Evolutionary conservation across 129 eudicot species (phyloP).

Genomic region (Saposhnikovia divaricata): DNA sequence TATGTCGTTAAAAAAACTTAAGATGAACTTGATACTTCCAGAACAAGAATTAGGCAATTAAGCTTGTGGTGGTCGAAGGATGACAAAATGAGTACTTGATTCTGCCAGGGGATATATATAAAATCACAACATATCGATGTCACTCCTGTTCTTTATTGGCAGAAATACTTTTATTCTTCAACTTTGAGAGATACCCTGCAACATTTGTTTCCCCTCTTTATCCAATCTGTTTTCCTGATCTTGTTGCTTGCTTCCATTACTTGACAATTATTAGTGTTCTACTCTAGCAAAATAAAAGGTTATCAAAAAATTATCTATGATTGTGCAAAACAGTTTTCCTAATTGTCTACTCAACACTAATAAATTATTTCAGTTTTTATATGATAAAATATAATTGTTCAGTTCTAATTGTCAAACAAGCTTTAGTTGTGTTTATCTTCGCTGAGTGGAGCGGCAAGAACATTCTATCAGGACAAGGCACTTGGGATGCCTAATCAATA

Average conservation of each 20-base stretch:
- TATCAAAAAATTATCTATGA: background rate
- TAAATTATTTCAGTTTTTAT: background rate
- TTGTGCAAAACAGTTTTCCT: background rate
- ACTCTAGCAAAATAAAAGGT: background rate
- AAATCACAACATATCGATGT: no score
- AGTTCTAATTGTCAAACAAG: background rate
- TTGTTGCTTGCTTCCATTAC: background rate
- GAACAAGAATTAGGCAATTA: no score
- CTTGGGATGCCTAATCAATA: background rate
- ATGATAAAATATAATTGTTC: background rate
- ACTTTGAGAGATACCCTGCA: no score
- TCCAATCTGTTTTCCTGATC: background rate
- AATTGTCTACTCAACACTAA: background rate
- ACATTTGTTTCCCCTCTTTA: background rate
- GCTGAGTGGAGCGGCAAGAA: background rate
- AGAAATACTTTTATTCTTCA: background rate
- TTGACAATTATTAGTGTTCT: background rate
- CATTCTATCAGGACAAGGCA: constrained; percentile 2
- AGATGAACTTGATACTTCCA: no score
- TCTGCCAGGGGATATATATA: no score
- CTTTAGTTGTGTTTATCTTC: background rate
- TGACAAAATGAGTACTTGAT: no score
- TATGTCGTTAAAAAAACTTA: no score
- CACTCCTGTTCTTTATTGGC: background rate
- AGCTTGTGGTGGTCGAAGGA: no score